Percentiles rank a stretch among this genome's conserved stretches.
Conservation (phyloP, 305 asterid genomes). For the Plantago rigida region DNA sequence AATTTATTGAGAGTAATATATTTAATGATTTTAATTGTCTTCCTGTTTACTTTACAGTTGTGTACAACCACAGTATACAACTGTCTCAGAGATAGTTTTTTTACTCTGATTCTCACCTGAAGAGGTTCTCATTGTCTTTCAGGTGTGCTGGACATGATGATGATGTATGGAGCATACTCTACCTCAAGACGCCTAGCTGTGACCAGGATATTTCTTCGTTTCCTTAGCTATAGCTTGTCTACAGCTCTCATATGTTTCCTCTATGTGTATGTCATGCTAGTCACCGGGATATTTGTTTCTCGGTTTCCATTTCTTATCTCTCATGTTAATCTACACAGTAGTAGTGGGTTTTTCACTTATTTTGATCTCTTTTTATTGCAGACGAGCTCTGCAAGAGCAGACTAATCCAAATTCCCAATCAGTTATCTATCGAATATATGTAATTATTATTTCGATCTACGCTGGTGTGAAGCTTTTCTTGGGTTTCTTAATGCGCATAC, state of each 20-base stretch:
- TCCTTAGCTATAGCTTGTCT: constrained; percentile 51
- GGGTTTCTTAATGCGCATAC: constrained; percentile 69
- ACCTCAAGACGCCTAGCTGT: constrained; percentile 75
- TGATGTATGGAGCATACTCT: constrained; percentile 97
- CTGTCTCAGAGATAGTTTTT: neutral
- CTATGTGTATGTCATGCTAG: constrained; percentile 59
- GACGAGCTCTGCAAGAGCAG: constrained; percentile 57
- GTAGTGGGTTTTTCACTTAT: constrained; percentile 18
- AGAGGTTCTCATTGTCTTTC: constrained; percentile 22
- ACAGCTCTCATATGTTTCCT: constrained; percentile 78
- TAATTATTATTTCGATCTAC: constrained; percentile 54
- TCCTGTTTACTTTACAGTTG: constrained; percentile 17
- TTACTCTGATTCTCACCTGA: constrained; percentile 9
- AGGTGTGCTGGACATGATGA: constrained; percentile 83
- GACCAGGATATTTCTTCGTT: constrained; percentile 76
- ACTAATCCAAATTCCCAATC: constrained; percentile 38
- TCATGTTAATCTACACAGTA: constrained; percentile 7
- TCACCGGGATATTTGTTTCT: constrained; percentile 11
- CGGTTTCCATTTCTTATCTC: constrained; percentile 11
- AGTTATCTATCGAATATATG: constrained; percentile 46
- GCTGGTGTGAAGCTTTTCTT: constrained; percentile 60
- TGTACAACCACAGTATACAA: constrained; percentile 1
- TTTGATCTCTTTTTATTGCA: constrained; percentile 35
- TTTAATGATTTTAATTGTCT: constrained; percentile 1
- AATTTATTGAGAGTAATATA: constrained; percentile 65